Evolutionary conservation across 306 rosid genomes (phyloP).

Genomic region (Cucurbita pepo): DNA sequence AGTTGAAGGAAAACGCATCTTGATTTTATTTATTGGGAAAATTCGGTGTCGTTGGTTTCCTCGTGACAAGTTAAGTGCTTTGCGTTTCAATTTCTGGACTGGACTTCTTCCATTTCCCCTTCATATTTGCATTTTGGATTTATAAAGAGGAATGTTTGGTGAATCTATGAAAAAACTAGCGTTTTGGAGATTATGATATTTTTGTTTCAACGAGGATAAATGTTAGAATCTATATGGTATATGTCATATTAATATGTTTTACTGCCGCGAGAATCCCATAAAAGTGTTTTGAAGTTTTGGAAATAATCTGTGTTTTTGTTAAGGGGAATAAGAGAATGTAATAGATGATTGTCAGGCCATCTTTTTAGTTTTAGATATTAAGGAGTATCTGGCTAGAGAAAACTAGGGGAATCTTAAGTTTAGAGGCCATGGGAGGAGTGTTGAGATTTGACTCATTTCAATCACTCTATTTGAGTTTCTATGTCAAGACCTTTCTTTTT

Average conservation of each 20-base stretch:
- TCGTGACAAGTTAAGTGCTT: background rate
- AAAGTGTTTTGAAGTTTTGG: background rate
- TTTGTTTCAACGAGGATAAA: background rate
- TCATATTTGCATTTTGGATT: background rate
- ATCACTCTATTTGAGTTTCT: background rate
- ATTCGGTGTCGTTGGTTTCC: background rate
- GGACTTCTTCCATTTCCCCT: background rate
- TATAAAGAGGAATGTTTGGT: background rate
- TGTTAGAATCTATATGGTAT: background rate
- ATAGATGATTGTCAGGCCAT: background rate
- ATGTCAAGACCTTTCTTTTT: too few relatives aligned
- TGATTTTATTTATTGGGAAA: background rate
- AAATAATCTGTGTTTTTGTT: background rate
- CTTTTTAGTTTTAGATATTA: background rate
- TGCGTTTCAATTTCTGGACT: background rate
- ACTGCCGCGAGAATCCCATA: background rate
- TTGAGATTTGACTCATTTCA: background rate
- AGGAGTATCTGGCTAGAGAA: background rate
- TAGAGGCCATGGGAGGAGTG: background rate
- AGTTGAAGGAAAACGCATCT: background rate
- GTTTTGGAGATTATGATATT: background rate
- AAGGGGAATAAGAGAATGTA: background rate
- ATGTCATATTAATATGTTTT: background rate
- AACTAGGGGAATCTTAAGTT: background rate
- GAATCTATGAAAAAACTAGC: background rate